phyloP scores from a whole-genome alignment of 1,284 basidiomycete genomes.

The Ganoderma leucocontextum region DNA sequence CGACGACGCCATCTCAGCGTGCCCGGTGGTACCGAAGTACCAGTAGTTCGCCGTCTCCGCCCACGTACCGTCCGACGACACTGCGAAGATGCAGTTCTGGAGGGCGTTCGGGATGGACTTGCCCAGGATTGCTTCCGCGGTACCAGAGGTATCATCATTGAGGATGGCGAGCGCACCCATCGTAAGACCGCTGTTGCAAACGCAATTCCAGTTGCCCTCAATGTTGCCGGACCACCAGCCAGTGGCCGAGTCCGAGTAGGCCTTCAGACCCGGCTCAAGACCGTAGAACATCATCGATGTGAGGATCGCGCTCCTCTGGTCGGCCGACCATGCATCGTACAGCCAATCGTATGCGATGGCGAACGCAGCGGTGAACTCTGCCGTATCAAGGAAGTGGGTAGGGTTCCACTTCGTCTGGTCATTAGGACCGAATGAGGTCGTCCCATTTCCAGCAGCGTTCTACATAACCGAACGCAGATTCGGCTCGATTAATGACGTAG shows the following conservation, averaged over 20 bases:
- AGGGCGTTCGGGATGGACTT: conserved; percentile 80
- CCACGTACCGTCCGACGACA: conserved; percentile 90
- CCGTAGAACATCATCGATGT: conserved; percentile 84
- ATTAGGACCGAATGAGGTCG: conserved; percentile 69
- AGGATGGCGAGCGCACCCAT: conserved; percentile 92
- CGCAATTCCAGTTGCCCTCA: conserved; percentile 96
- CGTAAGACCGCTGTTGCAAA: conserved; percentile 93
- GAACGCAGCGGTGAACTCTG: conserved; percentile 88
- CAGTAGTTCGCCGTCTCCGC: conserved; percentile 95
- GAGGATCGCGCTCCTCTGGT: conserved; percentile 78
- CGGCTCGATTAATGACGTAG: conserved; percentile 10
- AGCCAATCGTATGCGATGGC: conserved; percentile 97
- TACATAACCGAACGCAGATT: conserved; percentile 35
- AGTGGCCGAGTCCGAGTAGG: conserved; percentile 53
- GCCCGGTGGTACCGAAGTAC: conserved; percentile 94
- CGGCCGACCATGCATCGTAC: conserved; percentile 83
- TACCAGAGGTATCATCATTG: conserved; percentile 84
- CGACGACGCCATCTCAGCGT: conserved; percentile 89
- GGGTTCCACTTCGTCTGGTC: conserved; percentile 80
- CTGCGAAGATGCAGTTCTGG: conserved; percentile 77
- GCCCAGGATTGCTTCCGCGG: conserved; percentile 72
- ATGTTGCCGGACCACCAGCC: conserved; percentile 71
- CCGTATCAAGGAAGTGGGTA: conserved; percentile 93
- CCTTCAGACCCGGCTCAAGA: conserved; percentile 67
- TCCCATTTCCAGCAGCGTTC: conserved; percentile 75